A percentile compares a stretch with the other conserved stretches of the same genome.
These are phyloP conservation scores for Seminavis robusta DNA, from an alignment of 108 stramenopile genomes.

Conservation along the genomic window DNA sequence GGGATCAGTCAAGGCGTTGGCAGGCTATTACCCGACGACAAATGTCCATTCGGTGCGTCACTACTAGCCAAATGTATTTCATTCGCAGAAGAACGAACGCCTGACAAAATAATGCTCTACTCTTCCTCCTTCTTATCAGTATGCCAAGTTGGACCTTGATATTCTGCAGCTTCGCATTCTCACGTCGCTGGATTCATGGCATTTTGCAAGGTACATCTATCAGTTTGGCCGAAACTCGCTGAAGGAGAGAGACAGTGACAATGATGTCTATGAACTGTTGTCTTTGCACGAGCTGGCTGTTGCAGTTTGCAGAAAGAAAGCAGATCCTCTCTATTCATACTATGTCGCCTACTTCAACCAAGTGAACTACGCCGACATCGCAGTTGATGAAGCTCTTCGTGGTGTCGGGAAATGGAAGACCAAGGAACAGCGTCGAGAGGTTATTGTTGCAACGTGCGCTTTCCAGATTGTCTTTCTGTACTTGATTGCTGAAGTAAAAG, in stretches of 20 bases:
- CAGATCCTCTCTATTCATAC: constrained; percentile 55
- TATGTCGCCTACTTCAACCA: constrained; percentile 50
- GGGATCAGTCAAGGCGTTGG: constrained; percentile 29
- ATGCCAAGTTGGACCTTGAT: constrained; percentile 63
- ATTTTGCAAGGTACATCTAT: constrained; percentile 60
- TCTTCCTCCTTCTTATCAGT: background rate
- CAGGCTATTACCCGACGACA: constrained; percentile 55
- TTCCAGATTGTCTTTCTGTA: constrained; percentile 70
- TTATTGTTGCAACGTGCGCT: constrained; percentile 47
- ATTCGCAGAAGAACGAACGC: too few relatives aligned
- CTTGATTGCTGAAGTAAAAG: constrained; percentile 48
- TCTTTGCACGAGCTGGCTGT: constrained; percentile 64
- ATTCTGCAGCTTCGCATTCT: constrained; percentile 51
- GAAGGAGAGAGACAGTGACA: constrained; percentile 35
- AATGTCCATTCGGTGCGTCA: constrained; percentile 28
- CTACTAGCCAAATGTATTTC: too few relatives aligned
- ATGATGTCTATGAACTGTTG: constrained; percentile 38
- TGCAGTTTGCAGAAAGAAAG: constrained; percentile 34
- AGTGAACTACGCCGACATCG: constrained; percentile 49
- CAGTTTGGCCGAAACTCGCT: constrained; percentile 66
- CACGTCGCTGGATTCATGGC: constrained; percentile 26
- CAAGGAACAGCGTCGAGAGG: constrained; percentile 35
- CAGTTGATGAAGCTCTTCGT: constrained; percentile 48
- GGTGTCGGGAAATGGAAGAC: constrained; percentile 56
- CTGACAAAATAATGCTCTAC: too few relatives aligned